Evolutionary conservation across 2,329 filamentous ascomycete species (phyloP).

Genomic region (Phyllosticta ampelicida): DNA sequence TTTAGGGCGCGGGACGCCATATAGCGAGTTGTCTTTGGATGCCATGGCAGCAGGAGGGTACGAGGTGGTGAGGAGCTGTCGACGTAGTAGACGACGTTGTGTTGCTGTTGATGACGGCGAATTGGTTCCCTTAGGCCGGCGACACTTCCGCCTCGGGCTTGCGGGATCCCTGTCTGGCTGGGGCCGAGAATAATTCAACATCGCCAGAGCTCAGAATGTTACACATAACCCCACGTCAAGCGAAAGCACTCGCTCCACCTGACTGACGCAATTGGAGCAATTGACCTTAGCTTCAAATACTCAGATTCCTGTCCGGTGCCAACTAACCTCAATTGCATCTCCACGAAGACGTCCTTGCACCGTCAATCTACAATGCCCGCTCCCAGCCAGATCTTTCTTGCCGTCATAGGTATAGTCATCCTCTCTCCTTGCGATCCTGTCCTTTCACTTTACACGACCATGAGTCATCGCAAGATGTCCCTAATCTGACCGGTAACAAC

Average conservation of each 20-base stretch:
- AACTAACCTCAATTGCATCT: neutral
- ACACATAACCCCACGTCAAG: neutral
- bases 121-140: neutral
- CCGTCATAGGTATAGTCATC: constrained; percentile 32
- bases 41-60: neutral
- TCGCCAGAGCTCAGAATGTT: constrained; percentile 2
- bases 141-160: neutral
- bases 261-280: constrained; percentile 5
- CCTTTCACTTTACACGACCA: neutral
- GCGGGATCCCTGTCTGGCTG: constrained; percentile 4
- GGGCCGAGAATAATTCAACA: constrained; percentile 4
- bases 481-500: neutral
- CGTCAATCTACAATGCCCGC: constrained; percentile 26
- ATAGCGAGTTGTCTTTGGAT: constrained; percentile 54
- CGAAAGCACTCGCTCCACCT: constrained; percentile 1
- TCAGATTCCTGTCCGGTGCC: neutral
- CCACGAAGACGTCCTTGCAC: neutral
- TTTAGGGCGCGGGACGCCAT: constrained; percentile 63
- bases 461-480: neutral
- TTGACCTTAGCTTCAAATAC: neutral
- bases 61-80: neutral
- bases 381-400: constrained; percentile 36
- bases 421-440: neutral
- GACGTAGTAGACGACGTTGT: neutral
- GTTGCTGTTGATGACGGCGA: neutral